phyloP scores from a whole-genome alignment of 129 eudicot species.

The Chrysanthemum seticuspe region DNA sequence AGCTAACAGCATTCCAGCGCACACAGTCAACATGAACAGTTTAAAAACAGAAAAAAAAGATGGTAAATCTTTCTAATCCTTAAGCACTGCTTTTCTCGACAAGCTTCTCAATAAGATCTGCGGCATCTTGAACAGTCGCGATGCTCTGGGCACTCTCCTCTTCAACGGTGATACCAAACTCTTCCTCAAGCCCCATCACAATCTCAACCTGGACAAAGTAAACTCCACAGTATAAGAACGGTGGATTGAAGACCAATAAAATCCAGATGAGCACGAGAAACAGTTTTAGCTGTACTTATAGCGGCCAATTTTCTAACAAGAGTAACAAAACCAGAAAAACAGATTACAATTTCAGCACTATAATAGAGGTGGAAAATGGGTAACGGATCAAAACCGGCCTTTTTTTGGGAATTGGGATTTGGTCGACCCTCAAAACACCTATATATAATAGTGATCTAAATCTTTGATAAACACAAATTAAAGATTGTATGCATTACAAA shows the following conservation, averaged over 20 bases:
- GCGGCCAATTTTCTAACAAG: no score
- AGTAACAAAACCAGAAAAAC: no score
- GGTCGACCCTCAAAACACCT: no score
- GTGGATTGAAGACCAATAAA: neutral
- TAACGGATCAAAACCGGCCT: no score
- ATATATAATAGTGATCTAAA: no score
- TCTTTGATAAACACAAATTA: no score
- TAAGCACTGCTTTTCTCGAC: constrained; percentile 25
- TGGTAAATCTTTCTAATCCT: neutral
- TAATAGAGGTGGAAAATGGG: no score
- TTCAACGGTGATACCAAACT: constrained; percentile 49
- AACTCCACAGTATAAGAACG: neutral
- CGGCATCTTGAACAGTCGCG: constrained; percentile 54
- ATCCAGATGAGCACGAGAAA: neutral
- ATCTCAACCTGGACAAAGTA: constrained; percentile 48
- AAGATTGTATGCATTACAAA: no score
- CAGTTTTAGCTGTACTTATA: no score
- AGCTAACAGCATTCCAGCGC: neutral
- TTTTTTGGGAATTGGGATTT: no score
- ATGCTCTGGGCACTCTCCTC: constrained; percentile 55
- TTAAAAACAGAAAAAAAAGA: neutral
- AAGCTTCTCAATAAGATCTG: constrained; percentile 58
- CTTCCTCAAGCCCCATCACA: constrained; percentile 58
- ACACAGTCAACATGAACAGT: neutral
- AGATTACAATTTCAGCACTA: no score